Base-by-base conservation (phyloP, 192 early-diverging fungal species). In the Backusella macrospora region DNA sequence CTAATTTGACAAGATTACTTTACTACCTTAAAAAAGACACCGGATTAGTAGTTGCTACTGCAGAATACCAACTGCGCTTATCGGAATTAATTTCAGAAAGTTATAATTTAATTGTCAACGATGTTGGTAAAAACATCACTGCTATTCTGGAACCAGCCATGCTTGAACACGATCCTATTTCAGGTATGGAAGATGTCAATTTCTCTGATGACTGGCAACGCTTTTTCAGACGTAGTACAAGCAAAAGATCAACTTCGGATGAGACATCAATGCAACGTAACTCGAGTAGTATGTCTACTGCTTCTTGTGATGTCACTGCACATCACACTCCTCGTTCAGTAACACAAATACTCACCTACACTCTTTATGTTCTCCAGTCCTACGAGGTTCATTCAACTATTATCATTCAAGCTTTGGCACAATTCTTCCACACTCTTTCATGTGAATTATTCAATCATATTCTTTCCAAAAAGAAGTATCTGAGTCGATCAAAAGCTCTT, bases 11-110 rank as follows among this genome's bases (percentile, higher is more conserved):
- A 40, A 89, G 91, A 46, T 84, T 98, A 10, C 81, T 95, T 3
- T 92, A 95, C 76, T 97, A 92, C 78, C 81, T 98, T 63, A 96
- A 96, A 80, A 90, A 92, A 67, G 97, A 98, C 80, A 64, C 85
- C 43, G 88, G 88, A 12, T 85, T 97, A 40, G 85, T 90, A 23
- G 77, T 85, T 43, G 80, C 85, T 5, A 90, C 93, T 29, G 88
- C 83, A 47, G 86, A 91, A 49, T 84, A 89, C 18, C 96, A 98
- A 76, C 81, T 91, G 1, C 79, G 81, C n/a, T 79, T 98, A 63
- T 88, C 92, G 8, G 95, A 96, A 74, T 85, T 94, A 37, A 86
- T 95, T 65, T 84, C 89, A 70, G 94, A 91, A 66, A 89, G 87
- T 52, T 88, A 90, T 64, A 84, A 84, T 38, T 73, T 90, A 62